Evolutionary conservation across 1,139 yeast genomes (phyloP).

Genomic region (Yamadazyma spencermartinsiae): DNA sequence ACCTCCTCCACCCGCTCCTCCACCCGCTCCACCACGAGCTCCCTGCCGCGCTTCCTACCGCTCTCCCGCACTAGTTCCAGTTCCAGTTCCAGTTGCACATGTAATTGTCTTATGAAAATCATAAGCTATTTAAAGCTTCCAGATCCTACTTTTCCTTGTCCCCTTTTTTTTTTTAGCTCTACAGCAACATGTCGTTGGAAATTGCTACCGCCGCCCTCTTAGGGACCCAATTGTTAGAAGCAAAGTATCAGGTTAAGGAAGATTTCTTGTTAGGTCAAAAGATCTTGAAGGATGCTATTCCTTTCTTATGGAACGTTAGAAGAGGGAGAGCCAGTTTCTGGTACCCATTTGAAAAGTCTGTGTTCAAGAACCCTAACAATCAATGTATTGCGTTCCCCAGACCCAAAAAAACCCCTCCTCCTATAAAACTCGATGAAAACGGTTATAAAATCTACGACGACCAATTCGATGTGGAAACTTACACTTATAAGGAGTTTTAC

Average conservation of each 20-base stretch:
- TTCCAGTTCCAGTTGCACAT: not conserved
- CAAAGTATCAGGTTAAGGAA: constrained; percentile 53
- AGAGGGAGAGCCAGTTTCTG: constrained; percentile 61
- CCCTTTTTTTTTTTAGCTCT: not conserved
- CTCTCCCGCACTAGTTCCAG: not conserved
- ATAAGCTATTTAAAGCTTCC: constrained; percentile 1
- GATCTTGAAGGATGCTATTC: constrained; percentile 40
- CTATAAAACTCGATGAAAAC: constrained; percentile 26
- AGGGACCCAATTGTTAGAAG: constrained; percentile 49
- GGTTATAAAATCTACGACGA: constrained; percentile 48
- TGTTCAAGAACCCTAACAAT: constrained; percentile 48
- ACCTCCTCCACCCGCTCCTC: not conserved
- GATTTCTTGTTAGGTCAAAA: constrained; percentile 52
- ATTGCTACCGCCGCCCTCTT: constrained; percentile 45
- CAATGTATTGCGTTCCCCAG: constrained; percentile 64
- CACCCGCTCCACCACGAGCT: not conserved
- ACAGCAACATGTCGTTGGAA: constrained; percentile 20
- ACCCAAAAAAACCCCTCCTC: constrained; percentile 43
- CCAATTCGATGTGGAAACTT: constrained; percentile 59
- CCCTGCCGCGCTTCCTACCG: not conserved
- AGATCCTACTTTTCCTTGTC: not conserved
- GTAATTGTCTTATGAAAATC: constrained; percentile 3
- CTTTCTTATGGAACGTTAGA: constrained; percentile 43
- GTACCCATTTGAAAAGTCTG: constrained; percentile 63
- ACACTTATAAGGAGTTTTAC: constrained; percentile 69